Base-by-base conservation (phyloP, 2,329 filamentous ascomycete genomes). In the Sordariomycetes sp. region DNA sequence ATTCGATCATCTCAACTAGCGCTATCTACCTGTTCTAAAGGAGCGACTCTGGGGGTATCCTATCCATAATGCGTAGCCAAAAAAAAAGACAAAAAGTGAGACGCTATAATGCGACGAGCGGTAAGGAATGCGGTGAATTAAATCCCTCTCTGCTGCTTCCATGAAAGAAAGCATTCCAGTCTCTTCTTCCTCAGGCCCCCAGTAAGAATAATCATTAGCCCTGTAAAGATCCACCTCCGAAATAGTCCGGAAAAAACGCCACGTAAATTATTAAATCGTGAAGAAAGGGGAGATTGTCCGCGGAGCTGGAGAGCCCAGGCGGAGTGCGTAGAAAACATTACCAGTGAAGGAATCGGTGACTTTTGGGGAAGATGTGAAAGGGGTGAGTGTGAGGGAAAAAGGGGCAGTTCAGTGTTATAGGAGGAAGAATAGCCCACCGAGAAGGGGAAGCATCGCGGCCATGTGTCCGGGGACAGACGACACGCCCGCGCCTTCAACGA, bases 381-480 rank as follows among this genome's bases (percentile, higher is more conserved):
- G 16, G 11, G 11, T 40, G 37, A 7, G 18, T 7, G 40, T 2
- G 40, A n/a, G 40, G 16, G 18, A 16, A 16, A n/a, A 5, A 14
- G 3, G 40, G 14, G 40, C 2, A 32, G 28, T 32, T 32, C 28
- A 32, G 28, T 46, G 40, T 46, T 46, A 32, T 14, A 57, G 35
- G 55, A 57, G 52, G 55, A 57, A 51, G 48, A 57, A 40, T 28
- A 32, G n/a, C 11, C 22, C 37, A 14, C n/a, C 22, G 25, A 57
- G 46, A n/a, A 46, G 40, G 12, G 55, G 50, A 16, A 57, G 51
- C 20, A 57, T 22, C 7, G 35, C 25, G n/a, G 28, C 50, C 4
- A 53, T 14, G 34, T 51, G 32, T 3, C 35, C 34, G 8, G 54
- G 54, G 22, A 56, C 7, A 35, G 32, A 11, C 18, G 54, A 56